phyloP scores from a whole-genome alignment of 768 basidiomycete species.

The Lactifluus rugatus region DNA sequence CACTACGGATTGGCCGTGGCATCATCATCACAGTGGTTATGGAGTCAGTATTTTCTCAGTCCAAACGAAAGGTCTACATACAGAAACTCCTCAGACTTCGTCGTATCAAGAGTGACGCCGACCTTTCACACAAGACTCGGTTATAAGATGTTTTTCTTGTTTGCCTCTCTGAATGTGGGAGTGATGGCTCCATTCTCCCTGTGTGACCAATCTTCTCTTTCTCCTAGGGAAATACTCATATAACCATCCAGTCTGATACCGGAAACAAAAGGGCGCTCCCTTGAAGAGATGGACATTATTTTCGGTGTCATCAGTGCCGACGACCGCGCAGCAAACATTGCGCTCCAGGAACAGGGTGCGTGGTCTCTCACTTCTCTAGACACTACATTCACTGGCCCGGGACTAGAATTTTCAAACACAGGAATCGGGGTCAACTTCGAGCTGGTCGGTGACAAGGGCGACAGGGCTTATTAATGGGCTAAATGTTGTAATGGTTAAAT shows the following conservation, averaged over 20 bases:
- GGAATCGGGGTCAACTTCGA: background rate
- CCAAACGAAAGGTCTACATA: background rate
- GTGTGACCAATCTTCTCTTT: constrained; percentile 29
- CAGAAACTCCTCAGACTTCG: constrained; percentile 41
- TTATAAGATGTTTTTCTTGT: constrained; percentile 72
- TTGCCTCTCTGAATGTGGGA: constrained; percentile 61
- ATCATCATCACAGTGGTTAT: constrained; percentile 75
- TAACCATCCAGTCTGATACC: constrained; percentile 27
- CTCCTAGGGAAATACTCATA: background rate
- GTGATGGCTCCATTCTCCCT: constrained; percentile 61
- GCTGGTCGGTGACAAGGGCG: background rate
- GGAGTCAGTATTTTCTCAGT: constrained; percentile 41
- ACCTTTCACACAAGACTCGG: constrained; percentile 49
- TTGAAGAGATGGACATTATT: constrained; percentile 49
- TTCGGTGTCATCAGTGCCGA: constrained; percentile 51
- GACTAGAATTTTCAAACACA: background rate
- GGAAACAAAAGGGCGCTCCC: constrained; percentile 33
- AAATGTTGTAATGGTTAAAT: background rate
- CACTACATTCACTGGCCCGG: background rate
- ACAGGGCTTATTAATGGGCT: background rate
- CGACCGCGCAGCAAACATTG: constrained; percentile 44
- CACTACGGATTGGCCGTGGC: constrained; percentile 72
- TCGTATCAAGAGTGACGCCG: constrained; percentile 63
- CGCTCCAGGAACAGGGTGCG: constrained; percentile 33
- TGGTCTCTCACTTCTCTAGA: background rate